Percentiles rank a stretch among this genome's conserved stretches.
phyloP scores from a whole-genome alignment of 164 flowering plant species.

The Stephania japonica region DNA sequence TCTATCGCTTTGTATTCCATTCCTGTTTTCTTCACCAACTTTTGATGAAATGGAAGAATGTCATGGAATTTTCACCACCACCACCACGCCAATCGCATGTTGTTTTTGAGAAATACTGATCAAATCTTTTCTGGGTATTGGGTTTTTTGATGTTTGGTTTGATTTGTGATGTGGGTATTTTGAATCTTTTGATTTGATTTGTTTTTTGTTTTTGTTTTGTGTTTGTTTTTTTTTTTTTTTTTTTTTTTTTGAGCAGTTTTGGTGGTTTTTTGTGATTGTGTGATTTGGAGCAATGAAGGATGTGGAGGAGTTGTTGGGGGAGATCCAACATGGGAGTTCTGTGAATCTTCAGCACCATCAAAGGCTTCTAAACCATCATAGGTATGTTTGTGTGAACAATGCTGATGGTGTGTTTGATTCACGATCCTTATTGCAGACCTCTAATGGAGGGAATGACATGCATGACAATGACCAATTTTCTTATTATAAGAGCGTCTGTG shows the following conservation, averaged over 20 bases:
- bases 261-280: slow-evolving; percentile 2
- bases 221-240: too few relatives aligned
- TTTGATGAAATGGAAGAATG: slow-evolving; percentile 15
- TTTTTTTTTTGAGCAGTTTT: not conserved
- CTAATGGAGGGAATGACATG: slow-evolving; percentile 6
- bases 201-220: not conserved
- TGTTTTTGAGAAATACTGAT: not conserved
- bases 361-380: slow-evolving; percentile 7
- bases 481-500: slow-evolving; percentile 12
- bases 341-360: slow-evolving; percentile 12
- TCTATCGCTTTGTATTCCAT: slow-evolving; percentile 5
- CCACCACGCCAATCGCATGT: not conserved
- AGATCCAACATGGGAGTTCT: slow-evolving; percentile 35
- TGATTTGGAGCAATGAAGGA: slow-evolving; percentile 25
- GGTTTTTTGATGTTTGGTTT: slow-evolving; percentile 14
- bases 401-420: slow-evolving; percentile 9
- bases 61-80: slow-evolving; percentile 16
- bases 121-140: slow-evolving; percentile 21
- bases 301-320: slow-evolving; percentile 32
- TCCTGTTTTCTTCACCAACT: slow-evolving; percentile 29
- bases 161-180: slow-evolving; percentile 19
- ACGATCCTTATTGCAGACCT: not conserved
- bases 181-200: slow-evolving; percentile 5
- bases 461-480: slow-evolving; percentile 23
- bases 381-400: slow-evolving; percentile 7